These are phyloP conservation scores for Clarkia xantiana DNA, from an alignment of 345 rosid species.

Conservation along the genomic window DNA sequence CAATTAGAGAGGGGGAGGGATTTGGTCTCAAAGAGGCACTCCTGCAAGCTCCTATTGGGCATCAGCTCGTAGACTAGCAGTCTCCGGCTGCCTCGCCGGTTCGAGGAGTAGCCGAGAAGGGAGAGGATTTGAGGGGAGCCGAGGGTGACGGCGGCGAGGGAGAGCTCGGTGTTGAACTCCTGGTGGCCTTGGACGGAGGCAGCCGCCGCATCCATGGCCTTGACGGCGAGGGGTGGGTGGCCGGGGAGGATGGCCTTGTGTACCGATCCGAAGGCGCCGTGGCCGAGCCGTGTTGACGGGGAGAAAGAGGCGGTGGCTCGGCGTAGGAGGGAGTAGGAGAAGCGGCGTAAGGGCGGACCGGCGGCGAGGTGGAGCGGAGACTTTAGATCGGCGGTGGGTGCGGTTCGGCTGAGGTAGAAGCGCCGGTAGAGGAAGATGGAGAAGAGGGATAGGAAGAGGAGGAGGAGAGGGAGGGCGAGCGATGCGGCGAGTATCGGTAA, in stretches of 20 bases:
- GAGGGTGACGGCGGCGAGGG: conserved; percentile 47
- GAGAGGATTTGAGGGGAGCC: conserved; percentile 41
- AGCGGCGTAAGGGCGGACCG: conserved; percentile 20
- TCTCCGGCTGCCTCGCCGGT: conserved; percentile 45
- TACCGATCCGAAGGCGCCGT: conserved; percentile 87
- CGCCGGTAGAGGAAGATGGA: conserved; percentile 44
- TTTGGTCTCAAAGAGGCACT: conserved; percentile 56
- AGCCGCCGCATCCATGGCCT: conserved; percentile 59
- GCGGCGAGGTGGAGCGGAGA: conserved; percentile 8
- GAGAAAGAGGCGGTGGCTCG: conserved; percentile 68
- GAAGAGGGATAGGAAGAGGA: conserved; percentile 21
- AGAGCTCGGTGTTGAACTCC: conserved; percentile 82
- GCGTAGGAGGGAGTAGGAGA: conserved; percentile 66
- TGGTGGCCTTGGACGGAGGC: conserved; percentile 83
- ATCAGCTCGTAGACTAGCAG: conserved; percentile 66
- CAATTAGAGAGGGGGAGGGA: conserved; percentile 48
- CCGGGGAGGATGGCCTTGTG: conserved; percentile 11
- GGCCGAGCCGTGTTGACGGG: conserved; percentile 71
- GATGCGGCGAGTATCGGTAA: conserved; percentile 15
- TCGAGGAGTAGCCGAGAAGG: conserved; percentile 67
- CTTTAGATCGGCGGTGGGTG: conserved; percentile 49
- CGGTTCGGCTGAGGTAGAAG: conserved; percentile 63
- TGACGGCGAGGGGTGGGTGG: conserved; percentile 45
- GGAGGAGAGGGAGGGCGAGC: conserved; percentile 20
- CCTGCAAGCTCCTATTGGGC: conserved; percentile 74